Conservation (phyloP, 148 eudicot genomes). For the Selenicereus undatus region DNA sequence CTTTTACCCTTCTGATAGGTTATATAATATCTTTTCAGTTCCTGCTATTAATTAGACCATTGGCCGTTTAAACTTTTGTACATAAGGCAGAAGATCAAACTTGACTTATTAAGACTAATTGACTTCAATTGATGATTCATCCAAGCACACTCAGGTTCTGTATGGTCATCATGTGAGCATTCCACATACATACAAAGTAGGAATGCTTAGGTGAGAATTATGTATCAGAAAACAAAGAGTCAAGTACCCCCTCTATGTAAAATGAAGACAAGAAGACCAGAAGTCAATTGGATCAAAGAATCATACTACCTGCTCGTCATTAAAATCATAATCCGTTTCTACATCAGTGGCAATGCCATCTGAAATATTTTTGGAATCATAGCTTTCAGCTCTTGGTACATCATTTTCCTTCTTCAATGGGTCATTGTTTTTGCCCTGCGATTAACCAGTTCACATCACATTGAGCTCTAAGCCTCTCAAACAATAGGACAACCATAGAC, state of each 20-base stretch:
- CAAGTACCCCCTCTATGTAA: background rate
- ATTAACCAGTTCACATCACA: constrained; percentile 26
- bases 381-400: constrained; percentile 32
- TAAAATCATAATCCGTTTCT: constrained; percentile 46
- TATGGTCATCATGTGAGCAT: background rate
- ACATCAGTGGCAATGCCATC: constrained; percentile 33
- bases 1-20: background rate
- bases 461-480: constrained; percentile 27
- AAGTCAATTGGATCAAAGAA: constrained; percentile 10
- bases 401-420: constrained; percentile 36
- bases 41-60: background rate
- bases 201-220: background rate
- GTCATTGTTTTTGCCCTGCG: constrained; percentile 70
- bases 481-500: constrained; percentile 24
- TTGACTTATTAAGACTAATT: background rate
- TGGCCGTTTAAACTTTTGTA: background rate
- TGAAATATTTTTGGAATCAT: constrained; percentile 21
- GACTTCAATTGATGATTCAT: background rate
- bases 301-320: constrained; percentile 68
- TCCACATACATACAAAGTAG: background rate
- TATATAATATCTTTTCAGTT: background rate
- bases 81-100: background rate
- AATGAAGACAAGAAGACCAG: background rate
- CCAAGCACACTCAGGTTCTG: background rate
- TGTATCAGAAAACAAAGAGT: background rate